phyloP scores from a whole-genome alignment of 2,329 filamentous ascomycete genomes.

The Monosporascus sp. region DNA sequence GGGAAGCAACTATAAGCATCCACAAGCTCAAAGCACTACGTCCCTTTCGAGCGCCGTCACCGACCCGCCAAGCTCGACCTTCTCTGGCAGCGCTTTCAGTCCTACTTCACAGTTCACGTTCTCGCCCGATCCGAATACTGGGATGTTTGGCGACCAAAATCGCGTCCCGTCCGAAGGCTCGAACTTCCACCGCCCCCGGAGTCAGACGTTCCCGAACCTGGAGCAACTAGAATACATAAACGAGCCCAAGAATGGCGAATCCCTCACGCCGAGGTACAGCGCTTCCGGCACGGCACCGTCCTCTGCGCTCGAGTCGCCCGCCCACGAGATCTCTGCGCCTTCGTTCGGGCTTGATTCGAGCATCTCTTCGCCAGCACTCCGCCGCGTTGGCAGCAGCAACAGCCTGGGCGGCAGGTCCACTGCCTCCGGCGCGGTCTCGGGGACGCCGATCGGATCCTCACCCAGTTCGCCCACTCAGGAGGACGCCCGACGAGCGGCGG shows the following conservation, averaged over 20 bases:
- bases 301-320: conserved; percentile 48
- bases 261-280: conserved; percentile 46
- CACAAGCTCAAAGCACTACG: conserved; percentile 61
- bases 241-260: conserved; percentile 36
- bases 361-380: conserved; percentile 41
- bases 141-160: conserved; percentile 52
- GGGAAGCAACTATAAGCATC: conserved; percentile 48
- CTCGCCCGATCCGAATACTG: conserved; percentile 66
- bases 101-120: conserved; percentile 71
- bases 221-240: conserved; percentile 54
- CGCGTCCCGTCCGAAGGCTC: conserved; percentile 32
- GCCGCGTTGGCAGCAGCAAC: conserved; percentile 46
- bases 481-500: conserved; percentile 75
- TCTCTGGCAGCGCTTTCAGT: conserved; percentile 67
- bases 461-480: conserved; percentile 72
- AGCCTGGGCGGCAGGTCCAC: conserved; percentile 38
- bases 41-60: conserved; percentile 65
- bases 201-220: conserved; percentile 78
- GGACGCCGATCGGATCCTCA: conserved; percentile 46
- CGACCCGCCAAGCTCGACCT: conserved; percentile 58
- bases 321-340: conserved; percentile 38
- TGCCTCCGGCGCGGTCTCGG: conserved; percentile 27
- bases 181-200: conserved; percentile 70
- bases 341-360: conserved; percentile 40
- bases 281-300: conserved; percentile 43